Conservation (phyloP, 1,139 yeast species). For the Yamadazyma blattariae region DNA sequence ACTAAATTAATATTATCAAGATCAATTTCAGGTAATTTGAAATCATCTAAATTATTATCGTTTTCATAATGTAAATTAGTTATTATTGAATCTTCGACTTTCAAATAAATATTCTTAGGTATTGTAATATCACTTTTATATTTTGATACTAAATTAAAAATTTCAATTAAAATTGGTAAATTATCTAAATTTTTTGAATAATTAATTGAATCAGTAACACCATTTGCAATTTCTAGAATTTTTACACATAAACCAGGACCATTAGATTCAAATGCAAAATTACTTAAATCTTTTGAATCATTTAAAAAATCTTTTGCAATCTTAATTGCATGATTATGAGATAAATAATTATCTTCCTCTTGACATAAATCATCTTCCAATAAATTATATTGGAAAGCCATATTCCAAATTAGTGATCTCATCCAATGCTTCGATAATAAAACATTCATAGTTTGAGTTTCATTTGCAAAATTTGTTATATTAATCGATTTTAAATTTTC, state of each 20-base stretch:
- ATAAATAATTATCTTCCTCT: constrained; percentile 16
- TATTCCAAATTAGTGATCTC: constrained; percentile 32
- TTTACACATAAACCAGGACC: constrained; percentile 36
- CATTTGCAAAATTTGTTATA: constrained; percentile 16
- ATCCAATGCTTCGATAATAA: constrained; percentile 32
- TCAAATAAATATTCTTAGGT: constrained; percentile 18
- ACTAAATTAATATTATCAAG: too few species aligned
- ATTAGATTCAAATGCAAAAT: constrained; percentile 33
- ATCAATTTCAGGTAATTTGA: too few species aligned
- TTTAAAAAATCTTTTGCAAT: constrained; percentile 27
- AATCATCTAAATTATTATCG: too few species aligned
- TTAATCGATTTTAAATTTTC: constrained; percentile 19
- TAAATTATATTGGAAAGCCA: constrained; percentile 20
- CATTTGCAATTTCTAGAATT: constrained; percentile 27
- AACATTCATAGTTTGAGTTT: constrained; percentile 30
- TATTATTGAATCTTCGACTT: constrained; percentile 13
- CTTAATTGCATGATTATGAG: constrained; percentile 23
- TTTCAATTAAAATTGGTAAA: constrained; percentile 13
- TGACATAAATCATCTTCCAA: constrained; percentile 7
- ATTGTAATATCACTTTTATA: constrained; percentile 22
- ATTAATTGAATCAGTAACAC: constrained; percentile 22
- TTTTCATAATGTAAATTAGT: neutral
- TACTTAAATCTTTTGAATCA: constrained; percentile 21
- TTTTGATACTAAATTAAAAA: constrained; percentile 19
- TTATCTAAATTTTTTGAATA: constrained; percentile 5